phyloP scores from a whole-genome alignment of 179 eudicot species.

The Drosera spatulata region DNA sequence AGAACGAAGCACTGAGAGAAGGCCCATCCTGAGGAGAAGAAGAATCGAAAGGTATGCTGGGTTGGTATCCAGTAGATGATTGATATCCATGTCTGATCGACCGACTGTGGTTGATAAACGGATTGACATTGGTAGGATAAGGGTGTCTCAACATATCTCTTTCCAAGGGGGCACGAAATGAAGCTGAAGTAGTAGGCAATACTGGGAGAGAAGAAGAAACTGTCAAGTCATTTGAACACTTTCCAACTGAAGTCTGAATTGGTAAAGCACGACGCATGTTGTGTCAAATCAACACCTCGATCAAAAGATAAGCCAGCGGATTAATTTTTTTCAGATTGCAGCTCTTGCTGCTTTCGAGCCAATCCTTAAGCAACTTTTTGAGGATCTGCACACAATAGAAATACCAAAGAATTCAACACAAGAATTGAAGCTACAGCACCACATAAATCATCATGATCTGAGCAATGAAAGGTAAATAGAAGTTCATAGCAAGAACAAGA shows the following conservation, averaged over 20 bases:
- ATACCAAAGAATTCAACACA: no score
- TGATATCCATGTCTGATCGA: constrained; percentile 14
- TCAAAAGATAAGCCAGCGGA: background rate
- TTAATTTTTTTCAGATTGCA: background rate
- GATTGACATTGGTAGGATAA: constrained; percentile 12
- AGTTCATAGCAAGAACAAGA: no score
- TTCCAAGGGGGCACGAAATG: constrained; percentile 15
- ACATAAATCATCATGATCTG: no score
- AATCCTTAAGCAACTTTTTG: no score
- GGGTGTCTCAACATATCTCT: constrained; percentile 12
- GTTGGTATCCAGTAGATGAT: constrained; percentile 32
- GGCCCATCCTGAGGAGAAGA: constrained; percentile 24
- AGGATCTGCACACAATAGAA: no score
- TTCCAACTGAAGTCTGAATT: constrained; percentile 26
- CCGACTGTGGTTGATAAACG: constrained; percentile 15
- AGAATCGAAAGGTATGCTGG: constrained; percentile 30
- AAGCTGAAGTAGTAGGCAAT: constrained; percentile 19
- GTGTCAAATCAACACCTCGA: constrained; percentile 20
- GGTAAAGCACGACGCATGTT: constrained; percentile 29
- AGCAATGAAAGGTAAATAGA: no score
- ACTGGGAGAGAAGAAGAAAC: constrained; percentile 20
- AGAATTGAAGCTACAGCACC: no score
- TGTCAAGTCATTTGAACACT: constrained; percentile 19
- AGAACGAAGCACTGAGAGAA: constrained; percentile 21
- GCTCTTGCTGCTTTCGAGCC: no score